A percentile compares a stretch with the other conserved stretches of the same genome.
Conservation (phyloP, 2,329 filamentous ascomycete genomes). For the Zymoseptoria tritici region DNA sequence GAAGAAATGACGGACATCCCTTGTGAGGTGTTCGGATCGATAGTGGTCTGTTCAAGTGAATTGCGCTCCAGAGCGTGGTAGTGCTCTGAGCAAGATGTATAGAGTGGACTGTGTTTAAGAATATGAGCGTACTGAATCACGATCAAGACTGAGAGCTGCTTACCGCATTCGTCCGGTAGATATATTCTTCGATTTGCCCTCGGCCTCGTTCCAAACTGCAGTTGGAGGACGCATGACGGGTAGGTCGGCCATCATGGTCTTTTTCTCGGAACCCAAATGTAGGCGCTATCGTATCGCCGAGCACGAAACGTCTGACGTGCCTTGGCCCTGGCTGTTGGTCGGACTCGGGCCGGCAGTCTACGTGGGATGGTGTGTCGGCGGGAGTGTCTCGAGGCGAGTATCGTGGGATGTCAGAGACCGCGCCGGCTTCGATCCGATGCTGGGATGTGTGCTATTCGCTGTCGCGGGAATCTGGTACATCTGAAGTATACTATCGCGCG, state of each 20-base stretch:
- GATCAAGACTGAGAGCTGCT: not conserved
- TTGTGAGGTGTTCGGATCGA: conserved; percentile 9
- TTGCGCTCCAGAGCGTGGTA: conserved; percentile 6
- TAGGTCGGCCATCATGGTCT: conserved; percentile 9
- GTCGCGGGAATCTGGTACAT: not conserved
- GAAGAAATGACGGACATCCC: conserved; percentile 5
- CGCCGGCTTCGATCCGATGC: not conserved
- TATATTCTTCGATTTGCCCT: conserved; percentile 6
- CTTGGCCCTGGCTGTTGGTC: not conserved
- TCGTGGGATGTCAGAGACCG: not conserved
- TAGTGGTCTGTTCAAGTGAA: conserved; percentile 7
- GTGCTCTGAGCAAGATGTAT: conserved; percentile 21
- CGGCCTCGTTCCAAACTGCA: conserved; percentile 7
- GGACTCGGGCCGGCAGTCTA: not conserved
- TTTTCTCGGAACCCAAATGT: conserved; percentile 1
- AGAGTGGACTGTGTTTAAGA: conserved; percentile 13
- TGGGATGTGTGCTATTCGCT: not conserved
- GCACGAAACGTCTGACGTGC: not conserved
- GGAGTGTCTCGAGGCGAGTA: not conserved
- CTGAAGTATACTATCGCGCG: not conserved
- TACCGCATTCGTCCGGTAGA: conserved; percentile 3
- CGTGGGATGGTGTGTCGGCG: not conserved
- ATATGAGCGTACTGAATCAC: not conserved
- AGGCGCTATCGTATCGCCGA: not conserved
- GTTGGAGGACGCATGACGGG: conserved; percentile 5